phyloP scores from a whole-genome alignment of 495 filamentous ascomycete genomes.

The Penicillium diatomitis region DNA sequence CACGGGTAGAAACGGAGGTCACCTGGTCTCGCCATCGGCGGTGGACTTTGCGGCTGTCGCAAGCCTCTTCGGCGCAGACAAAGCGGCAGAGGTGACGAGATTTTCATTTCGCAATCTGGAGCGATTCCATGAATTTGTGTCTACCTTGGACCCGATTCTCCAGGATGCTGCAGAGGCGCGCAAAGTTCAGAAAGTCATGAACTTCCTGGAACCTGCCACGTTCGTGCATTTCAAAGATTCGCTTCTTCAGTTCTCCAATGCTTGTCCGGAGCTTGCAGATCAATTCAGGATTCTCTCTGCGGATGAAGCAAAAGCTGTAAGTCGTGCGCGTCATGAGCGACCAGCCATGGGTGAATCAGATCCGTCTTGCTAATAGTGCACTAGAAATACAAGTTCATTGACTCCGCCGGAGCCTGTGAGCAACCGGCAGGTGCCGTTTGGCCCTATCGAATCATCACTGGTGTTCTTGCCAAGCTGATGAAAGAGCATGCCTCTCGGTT shows the following conservation, averaged over 20 bases:
- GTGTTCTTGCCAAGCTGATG: background rate
- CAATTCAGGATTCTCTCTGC: constrained; percentile 1
- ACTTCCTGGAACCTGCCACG: background rate
- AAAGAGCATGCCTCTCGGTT: background rate
- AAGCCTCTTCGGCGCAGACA: background rate
- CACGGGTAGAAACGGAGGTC: constrained; percentile 3
- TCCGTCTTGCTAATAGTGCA: too few species aligned
- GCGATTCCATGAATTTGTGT: background rate
- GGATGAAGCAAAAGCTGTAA: background rate
- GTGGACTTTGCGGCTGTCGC: constrained; percentile 1
- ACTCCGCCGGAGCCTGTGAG: background rate
- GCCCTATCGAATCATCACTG: background rate
- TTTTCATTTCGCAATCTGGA: constrained; percentile 1
- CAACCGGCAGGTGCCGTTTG: background rate
- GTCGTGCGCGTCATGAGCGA: background rate
- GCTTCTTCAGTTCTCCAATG: background rate
- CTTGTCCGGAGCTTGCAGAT: background rate
- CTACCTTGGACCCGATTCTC: background rate
- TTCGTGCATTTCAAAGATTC: background rate
- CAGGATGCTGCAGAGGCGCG: background rate
- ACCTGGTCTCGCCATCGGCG: background rate
- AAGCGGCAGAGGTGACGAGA: background rate
- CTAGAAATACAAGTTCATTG: constrained; percentile 2
- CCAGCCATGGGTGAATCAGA: too few species aligned
- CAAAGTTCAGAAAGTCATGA: constrained; percentile 1